Conservation (phyloP, 208 protist species). For the Crithidia brevicula region DNA sequence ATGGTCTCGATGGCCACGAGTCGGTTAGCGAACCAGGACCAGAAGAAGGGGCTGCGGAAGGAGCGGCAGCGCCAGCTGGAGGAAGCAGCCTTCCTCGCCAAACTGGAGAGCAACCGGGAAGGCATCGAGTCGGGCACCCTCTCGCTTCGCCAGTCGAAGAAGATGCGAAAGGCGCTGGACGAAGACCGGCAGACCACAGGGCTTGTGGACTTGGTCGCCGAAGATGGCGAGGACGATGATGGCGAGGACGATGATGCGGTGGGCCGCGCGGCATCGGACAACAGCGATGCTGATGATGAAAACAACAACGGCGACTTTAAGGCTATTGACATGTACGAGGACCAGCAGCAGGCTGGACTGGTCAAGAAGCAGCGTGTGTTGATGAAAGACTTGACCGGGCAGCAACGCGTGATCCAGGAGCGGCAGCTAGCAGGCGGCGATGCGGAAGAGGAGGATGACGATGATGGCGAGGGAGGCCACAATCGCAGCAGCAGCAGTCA, state of each 20-base stretch:
- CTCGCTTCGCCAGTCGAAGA: constrained; percentile 61
- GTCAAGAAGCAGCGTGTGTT: constrained; percentile 64
- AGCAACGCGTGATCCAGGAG: constrained; percentile 31
- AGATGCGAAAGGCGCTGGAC: constrained; percentile 73
- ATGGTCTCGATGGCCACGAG: constrained; percentile 99
- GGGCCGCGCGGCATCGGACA: not conserved
- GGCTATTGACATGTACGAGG: constrained; percentile 72
- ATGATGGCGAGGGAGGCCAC: too few species aligned
- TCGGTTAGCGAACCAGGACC: constrained; percentile 99
- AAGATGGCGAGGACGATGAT: constrained; percentile 37
- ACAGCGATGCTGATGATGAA: constrained; percentile 11
- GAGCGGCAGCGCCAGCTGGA: constrained; percentile 98
- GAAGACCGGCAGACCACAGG: constrained; percentile 57
- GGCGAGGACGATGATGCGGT: not conserved
- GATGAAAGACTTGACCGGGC: constrained; percentile 52
- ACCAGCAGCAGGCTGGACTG: constrained; percentile 69
- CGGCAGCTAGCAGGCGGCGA: constrained; percentile 22
- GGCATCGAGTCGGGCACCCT: constrained; percentile 96
- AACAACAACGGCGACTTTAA: constrained; percentile 35
- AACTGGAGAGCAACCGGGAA: constrained; percentile 98
- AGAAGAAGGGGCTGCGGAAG: constrained; percentile 99
- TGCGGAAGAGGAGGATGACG: constrained; percentile 15
- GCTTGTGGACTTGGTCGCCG: constrained; percentile 29
- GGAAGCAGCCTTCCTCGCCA: constrained; percentile 97
- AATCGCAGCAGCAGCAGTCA: constrained; percentile 9